phyloP scores from a whole-genome alignment of 2,329 filamentous ascomycete genomes.

The Sclerotinia sclerotiorum region DNA sequence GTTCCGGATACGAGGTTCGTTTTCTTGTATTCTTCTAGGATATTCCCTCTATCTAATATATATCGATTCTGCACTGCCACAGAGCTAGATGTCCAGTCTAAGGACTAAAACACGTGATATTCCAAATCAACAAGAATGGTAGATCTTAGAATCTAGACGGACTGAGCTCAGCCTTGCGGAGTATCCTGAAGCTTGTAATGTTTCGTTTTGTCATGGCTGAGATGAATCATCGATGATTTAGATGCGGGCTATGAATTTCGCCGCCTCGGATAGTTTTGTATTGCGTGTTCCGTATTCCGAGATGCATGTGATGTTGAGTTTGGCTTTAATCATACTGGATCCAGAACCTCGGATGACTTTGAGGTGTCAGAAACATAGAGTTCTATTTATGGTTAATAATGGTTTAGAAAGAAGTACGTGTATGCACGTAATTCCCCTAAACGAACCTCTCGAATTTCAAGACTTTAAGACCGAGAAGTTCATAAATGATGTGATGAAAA shows the following conservation, averaged over 20 bases:
- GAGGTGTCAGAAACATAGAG: not conserved
- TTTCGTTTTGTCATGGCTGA: not conserved
- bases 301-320: not conserved
- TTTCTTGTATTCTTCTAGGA: not conserved
- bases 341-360: not conserved
- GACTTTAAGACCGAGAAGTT: not conserved
- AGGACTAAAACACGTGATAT: not conserved
- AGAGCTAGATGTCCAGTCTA: not conserved
- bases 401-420: not conserved
- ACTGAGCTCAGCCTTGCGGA: not conserved
- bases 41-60: conserved; percentile 1
- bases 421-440: too few relatives aligned
- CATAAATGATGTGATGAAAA: not conserved
- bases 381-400: not conserved
- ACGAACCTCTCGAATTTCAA: not conserved
- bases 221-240: not conserved
- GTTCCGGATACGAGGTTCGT: not conserved
- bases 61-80: not conserved
- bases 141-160: not conserved
- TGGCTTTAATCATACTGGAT: not conserved
- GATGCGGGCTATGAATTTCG: not conserved
- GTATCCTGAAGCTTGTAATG: not conserved
- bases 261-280: not conserved
- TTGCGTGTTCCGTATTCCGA: not conserved
- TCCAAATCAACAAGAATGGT: not conserved